A percentile compares a stretch with the other conserved stretches of the same genome.
Conservation (phyloP, 306 rosid genomes). For the Citrullus colocynthis region DNA sequence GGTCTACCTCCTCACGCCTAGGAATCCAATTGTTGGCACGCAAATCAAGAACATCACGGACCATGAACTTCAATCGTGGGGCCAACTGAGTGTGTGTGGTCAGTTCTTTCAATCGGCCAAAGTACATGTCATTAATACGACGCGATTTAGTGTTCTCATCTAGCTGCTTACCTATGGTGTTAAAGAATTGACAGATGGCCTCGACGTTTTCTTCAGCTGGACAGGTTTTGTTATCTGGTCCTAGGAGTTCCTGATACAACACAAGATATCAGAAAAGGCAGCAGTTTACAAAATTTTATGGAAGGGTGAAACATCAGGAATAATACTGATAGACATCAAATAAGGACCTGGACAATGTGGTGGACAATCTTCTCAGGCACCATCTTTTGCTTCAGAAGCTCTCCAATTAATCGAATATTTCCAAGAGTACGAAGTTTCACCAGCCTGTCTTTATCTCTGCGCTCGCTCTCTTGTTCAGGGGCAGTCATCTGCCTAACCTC, state of each 20-base stretch:
- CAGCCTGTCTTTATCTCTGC: conserved; percentile 75
- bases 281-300: not conserved
- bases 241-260: conserved; percentile 72
- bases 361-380: conserved; percentile 95
- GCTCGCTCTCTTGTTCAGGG: conserved; percentile 80
- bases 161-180: conserved; percentile 97
- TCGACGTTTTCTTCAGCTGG: conserved; percentile 98
- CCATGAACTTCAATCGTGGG: conserved; percentile 78
- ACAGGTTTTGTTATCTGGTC: conserved; percentile 59
- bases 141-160: conserved; percentile 67
- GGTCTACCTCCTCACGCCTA: conserved; percentile 87
- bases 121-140: conserved; percentile 68
- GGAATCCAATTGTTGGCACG: conserved; percentile 89
- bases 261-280: not conserved
- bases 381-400: conserved; percentile 97
- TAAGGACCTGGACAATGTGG: conserved; percentile 78
- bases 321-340: conserved; percentile 3
- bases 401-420: conserved; percentile 90
- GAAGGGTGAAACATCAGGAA: not conserved
- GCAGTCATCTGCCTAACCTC: conserved; percentile 73
- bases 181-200: conserved; percentile 90
- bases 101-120: conserved; percentile 65
- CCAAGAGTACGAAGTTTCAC: conserved; percentile 88
- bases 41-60: conserved; percentile 73
- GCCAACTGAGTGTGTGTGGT: conserved; percentile 58